Percentiles rank a stretch among this genome's conserved stretches.
phyloP scores from a whole-genome alignment of 768 basidiomycete genomes.

The Naganishia randhawae region DNA sequence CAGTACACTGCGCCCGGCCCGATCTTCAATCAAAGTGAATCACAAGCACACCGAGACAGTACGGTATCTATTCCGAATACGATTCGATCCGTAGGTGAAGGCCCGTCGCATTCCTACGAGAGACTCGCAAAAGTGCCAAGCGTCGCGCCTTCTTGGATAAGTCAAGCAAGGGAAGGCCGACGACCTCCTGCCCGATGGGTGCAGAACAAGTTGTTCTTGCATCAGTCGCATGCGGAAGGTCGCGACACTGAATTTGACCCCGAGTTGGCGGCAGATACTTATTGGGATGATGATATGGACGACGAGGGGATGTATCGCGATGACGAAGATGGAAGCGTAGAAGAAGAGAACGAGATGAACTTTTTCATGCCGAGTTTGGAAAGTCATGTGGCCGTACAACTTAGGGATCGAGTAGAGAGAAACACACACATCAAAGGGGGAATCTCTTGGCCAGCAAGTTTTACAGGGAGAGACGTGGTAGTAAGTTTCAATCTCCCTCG shows the following conservation, averaged over 20 bases:
- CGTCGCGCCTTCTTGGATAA: slow-evolving; percentile 28
- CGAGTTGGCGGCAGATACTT: slow-evolving; percentile 24
- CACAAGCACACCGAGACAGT: slow-evolving; percentile 21
- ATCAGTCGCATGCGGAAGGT: slow-evolving; percentile 34
- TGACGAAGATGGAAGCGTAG: slow-evolving; percentile 36
- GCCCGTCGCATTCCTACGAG: slow-evolving; percentile 16
- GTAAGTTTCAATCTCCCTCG: slow-evolving; percentile 55
- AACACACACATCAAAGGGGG: slow-evolving; percentile 86
- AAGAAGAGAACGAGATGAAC: slow-evolving; percentile 65
- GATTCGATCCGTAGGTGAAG: slow-evolving; percentile 24
- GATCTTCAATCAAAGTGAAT: neutral
- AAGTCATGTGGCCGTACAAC: slow-evolving; percentile 79
- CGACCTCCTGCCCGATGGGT: slow-evolving; percentile 43
- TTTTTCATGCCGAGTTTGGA: slow-evolving; percentile 86
- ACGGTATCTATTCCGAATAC: slow-evolving; percentile 22
- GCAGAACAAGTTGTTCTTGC: slow-evolving; percentile 45
- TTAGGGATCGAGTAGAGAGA: slow-evolving; percentile 83
- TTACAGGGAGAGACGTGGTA: slow-evolving; percentile 92
- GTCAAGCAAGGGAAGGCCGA: slow-evolving; percentile 25
- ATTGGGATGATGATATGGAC: slow-evolving; percentile 35
- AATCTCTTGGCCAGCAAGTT: slow-evolving; percentile 81
- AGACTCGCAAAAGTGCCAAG: slow-evolving; percentile 13
- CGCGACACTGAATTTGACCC: neutral
- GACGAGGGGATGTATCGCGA: slow-evolving; percentile 31
- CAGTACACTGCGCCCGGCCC: neutral